Conservation (phyloP, 208 protist genomes). For the Leishmania aethiopica region DNA sequence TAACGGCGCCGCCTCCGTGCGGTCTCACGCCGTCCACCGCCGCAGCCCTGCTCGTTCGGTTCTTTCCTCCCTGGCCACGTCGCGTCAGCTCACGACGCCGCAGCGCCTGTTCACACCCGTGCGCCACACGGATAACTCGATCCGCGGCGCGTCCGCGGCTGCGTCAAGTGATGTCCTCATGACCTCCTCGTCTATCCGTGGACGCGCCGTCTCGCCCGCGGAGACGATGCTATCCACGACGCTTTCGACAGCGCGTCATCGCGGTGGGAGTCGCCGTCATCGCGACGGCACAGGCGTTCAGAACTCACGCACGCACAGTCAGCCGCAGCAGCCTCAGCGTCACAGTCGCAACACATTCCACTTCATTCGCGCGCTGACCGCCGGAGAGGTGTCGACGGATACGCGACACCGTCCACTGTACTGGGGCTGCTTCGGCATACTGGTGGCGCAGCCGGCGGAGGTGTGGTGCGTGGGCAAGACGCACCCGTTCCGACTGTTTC, state of each 20-base stretch:
- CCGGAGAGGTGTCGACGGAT: constrained; percentile 20
- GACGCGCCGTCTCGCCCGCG: not conserved
- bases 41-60: not conserved
- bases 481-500: constrained; percentile 30
- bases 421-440: constrained; percentile 33
- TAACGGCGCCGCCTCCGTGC: not conserved
- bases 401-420: constrained; percentile 14
- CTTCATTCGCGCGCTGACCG: constrained; percentile 28
- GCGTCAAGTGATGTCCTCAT: not conserved
- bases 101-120: constrained; percentile 22
- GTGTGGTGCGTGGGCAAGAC: constrained; percentile 35
- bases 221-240: not conserved
- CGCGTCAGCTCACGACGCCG: constrained; percentile 6
- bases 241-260: not conserved
- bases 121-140: constrained; percentile 23
- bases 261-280: not conserved
- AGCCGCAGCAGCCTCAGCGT: not conserved
- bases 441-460: constrained; percentile 27
- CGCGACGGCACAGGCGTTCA: not conserved
- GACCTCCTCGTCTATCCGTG: not conserved
- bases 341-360: constrained; percentile 18
- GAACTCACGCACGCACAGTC: constrained; percentile 1
- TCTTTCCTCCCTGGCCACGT: not conserved
- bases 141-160: constrained; percentile 7
- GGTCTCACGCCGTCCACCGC: not conserved